phyloP scores from a whole-genome alignment of 495 filamentous ascomycete species.

The Aspergillus coremiiformis region DNA sequence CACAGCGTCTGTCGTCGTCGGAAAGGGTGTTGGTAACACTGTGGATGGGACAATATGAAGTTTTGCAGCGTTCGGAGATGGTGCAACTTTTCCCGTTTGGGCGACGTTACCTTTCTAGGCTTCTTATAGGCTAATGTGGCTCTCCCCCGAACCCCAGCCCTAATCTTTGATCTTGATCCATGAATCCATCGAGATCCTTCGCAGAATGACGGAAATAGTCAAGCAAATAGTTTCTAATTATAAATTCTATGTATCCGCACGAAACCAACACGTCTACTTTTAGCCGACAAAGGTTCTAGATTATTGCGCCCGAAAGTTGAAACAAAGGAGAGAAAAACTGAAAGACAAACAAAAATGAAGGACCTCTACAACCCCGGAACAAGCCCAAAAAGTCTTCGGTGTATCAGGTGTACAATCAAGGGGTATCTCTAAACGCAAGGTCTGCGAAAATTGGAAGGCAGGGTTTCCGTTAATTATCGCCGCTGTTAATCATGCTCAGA shows the following conservation, averaged over 20 bases:
- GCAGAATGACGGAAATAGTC: not conserved
- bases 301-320: not conserved
- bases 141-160: constrained; percentile 7
- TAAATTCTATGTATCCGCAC: not conserved
- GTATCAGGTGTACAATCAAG: constrained; percentile 9
- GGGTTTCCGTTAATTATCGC: constrained; percentile 24
- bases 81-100: constrained; percentile 37
- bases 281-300: not conserved
- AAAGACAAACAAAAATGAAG: not conserved
- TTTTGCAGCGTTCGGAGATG: constrained; percentile 33
- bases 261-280: not conserved
- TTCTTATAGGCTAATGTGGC: constrained; percentile 13
- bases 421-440: constrained; percentile 21
- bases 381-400: constrained; percentile 1
- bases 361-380: constrained; percentile 3
- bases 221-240: not conserved
- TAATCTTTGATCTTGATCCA: constrained; percentile 1
- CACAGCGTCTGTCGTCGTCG: constrained; percentile 9
- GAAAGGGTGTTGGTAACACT: constrained; percentile 2
- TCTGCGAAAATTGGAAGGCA: not conserved
- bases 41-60: constrained; percentile 24
- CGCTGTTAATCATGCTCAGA: constrained; percentile 74
- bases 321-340: not conserved
- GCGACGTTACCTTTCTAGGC: constrained; percentile 16
- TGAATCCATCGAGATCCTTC: not conserved